These are phyloP conservation scores for Phytophthora agathidicida DNA, from an alignment of 352 stramenopile genomes.

Conservation along the genomic window DNA sequence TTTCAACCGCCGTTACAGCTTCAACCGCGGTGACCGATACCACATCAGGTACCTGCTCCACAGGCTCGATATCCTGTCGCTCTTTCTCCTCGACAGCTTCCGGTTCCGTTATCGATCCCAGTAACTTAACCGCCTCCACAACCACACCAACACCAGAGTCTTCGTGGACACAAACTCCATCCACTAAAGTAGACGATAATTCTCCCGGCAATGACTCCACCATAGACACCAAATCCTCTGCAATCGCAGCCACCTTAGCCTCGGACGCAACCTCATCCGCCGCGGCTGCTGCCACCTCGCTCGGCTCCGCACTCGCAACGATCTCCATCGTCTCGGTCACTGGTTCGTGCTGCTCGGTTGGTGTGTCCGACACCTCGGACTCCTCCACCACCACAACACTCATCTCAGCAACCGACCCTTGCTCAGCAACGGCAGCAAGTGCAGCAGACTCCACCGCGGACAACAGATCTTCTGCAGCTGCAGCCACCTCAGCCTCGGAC, in stretches of 20 bases:
- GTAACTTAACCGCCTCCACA: too few relatives aligned
- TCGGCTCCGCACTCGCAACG: too few relatives aligned
- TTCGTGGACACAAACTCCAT: too few relatives aligned
- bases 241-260: too few relatives aligned
- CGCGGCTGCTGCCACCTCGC: too few relatives aligned
- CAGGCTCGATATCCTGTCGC: not conserved
- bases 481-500: slow-evolving; percentile 2
- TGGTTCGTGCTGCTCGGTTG: not conserved
- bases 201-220: too few relatives aligned
- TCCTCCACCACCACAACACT: not conserved
- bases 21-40: not conserved
- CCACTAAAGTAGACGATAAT: too few relatives aligned
- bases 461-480: not conserved
- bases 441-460: slow-evolving; percentile 7
- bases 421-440: not conserved
- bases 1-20: not conserved
- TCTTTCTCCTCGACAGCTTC: not conserved
- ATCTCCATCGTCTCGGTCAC: too few relatives aligned
- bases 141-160: too few relatives aligned
- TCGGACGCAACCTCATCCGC: too few relatives aligned
- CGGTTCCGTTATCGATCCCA: not conserved
- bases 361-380: not conserved
- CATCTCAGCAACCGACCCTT: not conserved
- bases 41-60: not conserved
- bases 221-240: too few relatives aligned